Evolutionary conservation across 140 eudicot genomes (phyloP).

Genomic region (Flaveria floridana): DNA sequence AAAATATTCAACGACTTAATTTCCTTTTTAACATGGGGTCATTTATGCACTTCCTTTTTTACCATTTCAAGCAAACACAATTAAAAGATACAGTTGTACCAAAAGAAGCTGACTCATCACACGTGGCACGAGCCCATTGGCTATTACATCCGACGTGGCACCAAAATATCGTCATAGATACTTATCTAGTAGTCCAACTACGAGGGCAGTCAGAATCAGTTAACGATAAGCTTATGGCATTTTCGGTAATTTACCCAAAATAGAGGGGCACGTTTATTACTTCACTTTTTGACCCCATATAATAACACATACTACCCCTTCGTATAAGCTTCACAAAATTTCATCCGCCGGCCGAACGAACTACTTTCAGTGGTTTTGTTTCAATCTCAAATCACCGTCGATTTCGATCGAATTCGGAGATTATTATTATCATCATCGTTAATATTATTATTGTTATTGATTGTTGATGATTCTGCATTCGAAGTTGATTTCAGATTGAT

Average conservation of each 20-base stretch:
- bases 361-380: neutral
- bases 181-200: constrained; percentile 23
- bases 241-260: constrained; percentile 32
- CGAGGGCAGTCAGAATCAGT: constrained; percentile 30
- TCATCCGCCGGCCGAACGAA: constrained; percentile 60
- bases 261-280: constrained; percentile 23
- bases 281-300: constrained; percentile 4
- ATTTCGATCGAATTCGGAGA: constrained; percentile 1
- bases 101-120: constrained; percentile 6
- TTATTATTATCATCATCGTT: constrained; percentile 1
- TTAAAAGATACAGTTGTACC: constrained; percentile 1
- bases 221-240: constrained; percentile 35
- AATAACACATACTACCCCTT: constrained; percentile 14
- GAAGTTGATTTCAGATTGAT: constrained; percentile 11
- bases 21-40: neutral
- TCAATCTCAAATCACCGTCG: constrained; percentile 13
- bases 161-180: constrained; percentile 40
- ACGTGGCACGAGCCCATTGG: constrained; percentile 23
- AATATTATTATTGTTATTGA: neutral
- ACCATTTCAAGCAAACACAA: neutral
- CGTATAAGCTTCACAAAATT: constrained; percentile 12
- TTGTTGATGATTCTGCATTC: constrained; percentile 23
- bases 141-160: constrained; percentile 24
- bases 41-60: neutral
- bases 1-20: too few relatives aligned